A percentile compares a stretch with the other conserved stretches of the same genome.
Evolutionary conservation across 2,329 filamentous ascomycete species (phyloP).

Genomic region (Hirsutella thompsonii): DNA sequence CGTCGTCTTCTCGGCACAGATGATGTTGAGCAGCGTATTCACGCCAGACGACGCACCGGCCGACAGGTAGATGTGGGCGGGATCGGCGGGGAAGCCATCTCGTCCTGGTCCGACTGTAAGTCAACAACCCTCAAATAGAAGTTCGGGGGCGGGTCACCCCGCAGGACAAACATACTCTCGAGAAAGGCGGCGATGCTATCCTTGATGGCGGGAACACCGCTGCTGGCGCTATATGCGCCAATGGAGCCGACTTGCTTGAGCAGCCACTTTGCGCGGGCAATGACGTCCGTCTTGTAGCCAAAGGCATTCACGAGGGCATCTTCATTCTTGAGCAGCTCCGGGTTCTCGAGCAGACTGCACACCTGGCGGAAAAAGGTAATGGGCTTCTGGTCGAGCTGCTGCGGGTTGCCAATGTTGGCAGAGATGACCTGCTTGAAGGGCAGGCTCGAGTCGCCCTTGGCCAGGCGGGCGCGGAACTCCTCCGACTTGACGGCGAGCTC

Average conservation of each 20-base stretch:
- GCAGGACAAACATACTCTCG: conserved; percentile 45
- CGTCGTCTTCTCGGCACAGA: conserved; percentile 63
- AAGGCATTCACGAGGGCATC: conserved; percentile 62
- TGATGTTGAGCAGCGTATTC: conserved; percentile 81
- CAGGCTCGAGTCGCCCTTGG: conserved; percentile 43
- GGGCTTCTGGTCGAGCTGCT: conserved; percentile 97
- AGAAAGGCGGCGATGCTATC: conserved; percentile 89
- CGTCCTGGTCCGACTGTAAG: conserved; percentile 36
- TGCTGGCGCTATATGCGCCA: conserved; percentile 91
- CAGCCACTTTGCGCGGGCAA: conserved; percentile 70
- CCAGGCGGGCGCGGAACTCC: conserved; percentile 67
- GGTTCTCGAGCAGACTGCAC: conserved; percentile 84
- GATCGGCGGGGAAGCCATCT: conserved; percentile 76
- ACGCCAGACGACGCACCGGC: conserved; percentile 89
- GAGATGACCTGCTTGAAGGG: conserved; percentile 89
- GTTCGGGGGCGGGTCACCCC: neutral
- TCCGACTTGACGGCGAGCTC: conserved; percentile 92
- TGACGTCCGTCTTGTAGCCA: conserved; percentile 81
- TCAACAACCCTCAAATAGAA: neutral
- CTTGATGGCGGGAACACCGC: conserved; percentile 75
- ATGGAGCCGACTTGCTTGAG: conserved; percentile 79
- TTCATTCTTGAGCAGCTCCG: conserved; percentile 67
- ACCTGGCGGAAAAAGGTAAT: conserved; percentile 99
- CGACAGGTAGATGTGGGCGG: conserved; percentile 77
- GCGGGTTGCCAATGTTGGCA: conserved; percentile 97